Conservation (phyloP, 2,329 filamentous ascomycete species). For the Cytospora schulzeri region DNA sequence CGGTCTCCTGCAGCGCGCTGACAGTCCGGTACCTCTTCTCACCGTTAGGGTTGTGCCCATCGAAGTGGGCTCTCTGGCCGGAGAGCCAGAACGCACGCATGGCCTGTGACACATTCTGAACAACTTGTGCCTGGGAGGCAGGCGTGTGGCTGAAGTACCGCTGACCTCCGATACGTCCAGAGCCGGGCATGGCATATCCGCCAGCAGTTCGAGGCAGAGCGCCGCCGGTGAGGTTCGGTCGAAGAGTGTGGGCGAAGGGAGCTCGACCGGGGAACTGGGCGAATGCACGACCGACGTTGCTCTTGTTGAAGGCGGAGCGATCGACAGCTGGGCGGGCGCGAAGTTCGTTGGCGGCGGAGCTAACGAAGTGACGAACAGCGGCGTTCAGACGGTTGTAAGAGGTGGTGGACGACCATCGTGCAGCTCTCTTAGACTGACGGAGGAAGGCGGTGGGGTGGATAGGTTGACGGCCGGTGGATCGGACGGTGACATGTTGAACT, state of each 20-base stretch:
- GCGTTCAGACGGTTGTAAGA: constrained; percentile 47
- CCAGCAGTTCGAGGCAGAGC: constrained; percentile 82
- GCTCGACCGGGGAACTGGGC: constrained; percentile 71
- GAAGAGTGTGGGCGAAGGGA: constrained; percentile 84
- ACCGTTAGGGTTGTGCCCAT: constrained; percentile 73
- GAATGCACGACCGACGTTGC: constrained; percentile 53
- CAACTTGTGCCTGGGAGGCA: constrained; percentile 81
- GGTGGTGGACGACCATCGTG: constrained; percentile 52
- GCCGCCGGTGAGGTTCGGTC: constrained; percentile 90
- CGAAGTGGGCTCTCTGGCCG: constrained; percentile 84
- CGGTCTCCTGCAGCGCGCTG: constrained; percentile 73
- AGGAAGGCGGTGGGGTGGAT: constrained; percentile 54
- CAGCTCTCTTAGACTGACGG: constrained; percentile 51
- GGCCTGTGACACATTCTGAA: constrained; percentile 93
- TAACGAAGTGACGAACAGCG: constrained; percentile 55
- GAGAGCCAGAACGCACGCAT: constrained; percentile 91
- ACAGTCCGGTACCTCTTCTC: constrained; percentile 79
- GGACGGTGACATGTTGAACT: constrained; percentile 49
- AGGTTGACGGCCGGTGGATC: constrained; percentile 49
- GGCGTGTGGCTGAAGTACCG: constrained; percentile 91
- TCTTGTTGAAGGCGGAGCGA: constrained; percentile 52
- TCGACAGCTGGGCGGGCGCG: constrained; percentile 43
- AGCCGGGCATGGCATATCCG: constrained; percentile 77
- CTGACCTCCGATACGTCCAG: constrained; percentile 68
- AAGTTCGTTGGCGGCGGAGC: constrained; percentile 42